A percentile compares a stretch with the other conserved stretches of the same genome.
Evolutionary conservation across 164 flowering plant species (phyloP).

Genomic region (Akebia trifoliata): DNA sequence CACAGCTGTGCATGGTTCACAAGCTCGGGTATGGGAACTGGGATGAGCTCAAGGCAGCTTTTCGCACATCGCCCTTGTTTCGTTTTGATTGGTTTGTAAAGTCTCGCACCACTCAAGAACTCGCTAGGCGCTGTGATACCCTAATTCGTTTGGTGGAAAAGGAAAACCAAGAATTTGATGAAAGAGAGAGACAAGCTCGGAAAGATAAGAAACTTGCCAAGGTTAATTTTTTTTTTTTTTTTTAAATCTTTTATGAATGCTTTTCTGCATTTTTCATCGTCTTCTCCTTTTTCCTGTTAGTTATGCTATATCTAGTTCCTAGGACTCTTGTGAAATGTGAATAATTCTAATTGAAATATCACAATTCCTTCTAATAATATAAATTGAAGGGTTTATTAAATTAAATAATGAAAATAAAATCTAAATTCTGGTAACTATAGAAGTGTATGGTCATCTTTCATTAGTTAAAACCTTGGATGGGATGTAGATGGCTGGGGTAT

Average conservation of each 20-base stretch:
- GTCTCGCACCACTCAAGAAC: constrained; percentile 98
- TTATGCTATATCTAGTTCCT: too few relatives aligned
- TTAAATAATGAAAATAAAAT: too few relatives aligned
- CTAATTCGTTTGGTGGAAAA: constrained; percentile 88
- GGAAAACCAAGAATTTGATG: constrained; percentile 94
- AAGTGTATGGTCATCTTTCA: too few relatives aligned
- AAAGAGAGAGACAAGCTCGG: constrained; percentile 95
- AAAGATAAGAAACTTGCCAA: constrained; percentile 97
- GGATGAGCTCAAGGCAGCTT: constrained; percentile 99
- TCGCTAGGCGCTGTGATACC: constrained; percentile 96
- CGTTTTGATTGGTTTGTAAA: constrained; percentile 99
- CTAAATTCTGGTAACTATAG: too few relatives aligned
- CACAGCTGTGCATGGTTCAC: constrained; percentile 96
- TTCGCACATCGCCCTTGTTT: constrained; percentile 87
- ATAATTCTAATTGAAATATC: too few relatives aligned
- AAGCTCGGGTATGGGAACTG: constrained; percentile 98
- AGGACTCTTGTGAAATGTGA: too few relatives aligned
- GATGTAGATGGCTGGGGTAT: too few relatives aligned
- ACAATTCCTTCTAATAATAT: too few relatives aligned
- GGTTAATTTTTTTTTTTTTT: constrained; percentile 34
- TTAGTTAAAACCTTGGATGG: too few relatives aligned
- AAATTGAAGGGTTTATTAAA: too few relatives aligned
- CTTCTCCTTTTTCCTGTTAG: neutral
- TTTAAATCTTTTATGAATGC: neutral
- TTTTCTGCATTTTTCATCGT: neutral